These are phyloP conservation scores for Pulveroboletus sp. DNA, from an alignment of 768 basidiomycete genomes.

Conservation along the genomic window DNA sequence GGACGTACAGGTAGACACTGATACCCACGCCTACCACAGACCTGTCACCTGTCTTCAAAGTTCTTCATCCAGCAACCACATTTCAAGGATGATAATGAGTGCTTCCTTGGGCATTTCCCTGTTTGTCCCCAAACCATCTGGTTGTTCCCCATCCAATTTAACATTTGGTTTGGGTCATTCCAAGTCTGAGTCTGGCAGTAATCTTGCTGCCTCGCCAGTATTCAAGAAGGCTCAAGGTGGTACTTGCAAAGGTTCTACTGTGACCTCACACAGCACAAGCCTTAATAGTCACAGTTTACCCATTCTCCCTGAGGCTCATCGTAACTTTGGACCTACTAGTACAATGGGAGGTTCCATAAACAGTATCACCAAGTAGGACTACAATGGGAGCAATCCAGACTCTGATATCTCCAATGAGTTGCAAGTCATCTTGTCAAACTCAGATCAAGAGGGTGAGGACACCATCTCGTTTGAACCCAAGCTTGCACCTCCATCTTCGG, in stretches of 20 bases:
- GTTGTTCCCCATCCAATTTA: slow-evolving; percentile 30
- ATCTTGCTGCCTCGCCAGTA: slow-evolving; percentile 22
- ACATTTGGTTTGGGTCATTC: slow-evolving; percentile 38
- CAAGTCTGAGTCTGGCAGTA: slow-evolving; percentile 25
- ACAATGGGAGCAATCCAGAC: slow-evolving; percentile 62
- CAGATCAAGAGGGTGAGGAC: slow-evolving; percentile 40
- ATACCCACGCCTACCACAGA: slow-evolving; percentile 60
- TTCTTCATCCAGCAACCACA: slow-evolving; percentile 47
- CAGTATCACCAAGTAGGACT: slow-evolving; percentile 42
- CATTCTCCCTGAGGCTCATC: slow-evolving; percentile 50
- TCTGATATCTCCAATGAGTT: slow-evolving; percentile 83
- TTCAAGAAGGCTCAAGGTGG: too few relatives aligned
- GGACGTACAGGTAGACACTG: slow-evolving; percentile 50
- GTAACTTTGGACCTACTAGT: slow-evolving; percentile 59
- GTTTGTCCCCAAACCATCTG: slow-evolving; percentile 18
- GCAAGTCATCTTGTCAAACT: slow-evolving; percentile 53
- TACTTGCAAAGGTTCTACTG: too few relatives aligned
- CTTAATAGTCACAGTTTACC: too few relatives aligned
- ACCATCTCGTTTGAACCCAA: slow-evolving; percentile 32
- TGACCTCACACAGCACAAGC: too few relatives aligned
- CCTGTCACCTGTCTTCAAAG: too few relatives aligned
- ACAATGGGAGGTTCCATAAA: slow-evolving; percentile 64
- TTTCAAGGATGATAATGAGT: slow-evolving; percentile 17
- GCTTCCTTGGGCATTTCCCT: slow-evolving; percentile 26
- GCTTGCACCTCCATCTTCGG: slow-evolving; percentile 33